Evolutionary conservation across 148 eudicot species (phyloP), one percentile per base, ranked within the genome.

Genomic region (Arbutus unedo): DNA sequence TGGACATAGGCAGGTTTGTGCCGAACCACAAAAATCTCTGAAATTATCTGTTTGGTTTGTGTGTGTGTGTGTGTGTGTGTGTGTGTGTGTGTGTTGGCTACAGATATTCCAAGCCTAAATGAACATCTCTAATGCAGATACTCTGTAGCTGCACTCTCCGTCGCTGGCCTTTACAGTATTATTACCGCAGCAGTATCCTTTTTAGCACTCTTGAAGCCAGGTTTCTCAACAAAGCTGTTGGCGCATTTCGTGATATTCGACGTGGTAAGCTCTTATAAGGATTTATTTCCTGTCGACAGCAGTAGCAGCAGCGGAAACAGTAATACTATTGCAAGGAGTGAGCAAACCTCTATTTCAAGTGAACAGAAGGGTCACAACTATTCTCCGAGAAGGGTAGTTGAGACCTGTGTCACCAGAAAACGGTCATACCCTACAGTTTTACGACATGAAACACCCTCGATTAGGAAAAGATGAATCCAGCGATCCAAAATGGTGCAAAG

Each of bases 61-160:
- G 5, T 19, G 4, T 15, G 59, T 53, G 15, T 53, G 56, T 54
- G 3, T 54, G 3, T 54, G 57, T 54, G 11, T 54, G 57, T 6
- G 3, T 57, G 16, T 57, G 38, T 31, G 38, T 31, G 38, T 31
- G 38, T 31, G 38, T 73, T 73, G 14, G 51, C 53, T 19, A 19
- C 23, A 10, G 8, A 76, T 66, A 25, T 16, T 76, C 44, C 2
- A 53, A 76, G 76, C 2, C 45, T 43, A 10, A 41, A 14, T 44
- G 71, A 49, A 13, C 49, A 44, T 45, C 43, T 81, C 48, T 55
- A 5, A 56, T 84, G 88, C 93, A 93, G 96, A 88, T 93, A 91
- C 87, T 89, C 90, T 19, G 84, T 91, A 16, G 90, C 75, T n/a
- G 96, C 92, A 67, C 85, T 91, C 81, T 88, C 96, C 0, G 89